phyloP scores from a whole-genome alignment of 2,329 filamentous ascomycete genomes.

The Phaeophleospora eucalypticola region DNA sequence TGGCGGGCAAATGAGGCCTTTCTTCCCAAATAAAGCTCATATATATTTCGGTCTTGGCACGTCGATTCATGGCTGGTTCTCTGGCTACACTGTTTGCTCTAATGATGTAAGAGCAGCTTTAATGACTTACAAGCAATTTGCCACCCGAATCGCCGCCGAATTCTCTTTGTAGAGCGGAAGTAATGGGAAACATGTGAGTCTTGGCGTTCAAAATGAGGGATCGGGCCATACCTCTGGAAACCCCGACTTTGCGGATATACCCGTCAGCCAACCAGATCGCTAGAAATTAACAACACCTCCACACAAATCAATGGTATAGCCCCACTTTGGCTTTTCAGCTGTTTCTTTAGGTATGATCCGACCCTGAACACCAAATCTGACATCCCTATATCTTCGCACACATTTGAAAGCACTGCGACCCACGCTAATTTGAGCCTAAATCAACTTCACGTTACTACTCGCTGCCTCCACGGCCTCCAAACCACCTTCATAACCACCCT shows the following conservation, averaged over 20 bases:
- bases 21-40: not conserved
- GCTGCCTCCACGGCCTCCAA: too few relatives aligned
- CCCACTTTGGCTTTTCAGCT: too few relatives aligned
- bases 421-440: too few relatives aligned
- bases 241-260: not conserved
- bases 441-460: too few relatives aligned
- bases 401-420: too few relatives aligned
- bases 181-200: not conserved
- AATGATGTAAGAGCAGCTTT: not conserved
- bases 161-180: not conserved
- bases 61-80: not conserved
- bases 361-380: too few relatives aligned
- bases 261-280: not conserved
- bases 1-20: not conserved
- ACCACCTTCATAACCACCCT: too few relatives aligned
- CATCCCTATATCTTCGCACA: too few relatives aligned
- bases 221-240: not conserved
- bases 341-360: too few relatives aligned
- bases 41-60: not conserved
- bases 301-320: conserved; percentile 1
- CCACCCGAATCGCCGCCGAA: not conserved
- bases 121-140: not conserved
- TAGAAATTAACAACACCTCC: not conserved
- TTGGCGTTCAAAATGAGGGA: not conserved
- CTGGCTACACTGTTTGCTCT: not conserved